Evolutionary conservation across 2,329 filamentous ascomycete genomes (phyloP).

Genomic region (Fusarium papillatum): DNA sequence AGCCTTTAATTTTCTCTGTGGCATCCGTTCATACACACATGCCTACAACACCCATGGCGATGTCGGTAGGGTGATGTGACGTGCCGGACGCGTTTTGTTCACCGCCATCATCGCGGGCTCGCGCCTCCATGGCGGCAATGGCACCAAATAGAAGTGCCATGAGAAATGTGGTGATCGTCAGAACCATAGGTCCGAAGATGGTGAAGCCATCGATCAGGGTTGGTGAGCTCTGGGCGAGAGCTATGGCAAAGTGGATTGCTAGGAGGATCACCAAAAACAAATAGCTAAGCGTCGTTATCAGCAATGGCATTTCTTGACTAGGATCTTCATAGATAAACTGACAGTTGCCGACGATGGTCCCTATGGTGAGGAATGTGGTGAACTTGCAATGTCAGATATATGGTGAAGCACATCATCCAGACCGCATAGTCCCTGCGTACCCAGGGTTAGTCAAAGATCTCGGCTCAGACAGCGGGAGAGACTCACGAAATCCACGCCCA

Average conservation of each 20-base stretch:
- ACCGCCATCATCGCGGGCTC: no score
- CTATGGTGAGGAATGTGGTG: not conserved
- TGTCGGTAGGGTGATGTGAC: not conserved
- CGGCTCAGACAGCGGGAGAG: no score
- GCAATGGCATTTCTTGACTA: not conserved
- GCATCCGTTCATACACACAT: no score
- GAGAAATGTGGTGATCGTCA: not conserved
- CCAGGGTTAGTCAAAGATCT: no score
- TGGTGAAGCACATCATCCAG: not conserved
- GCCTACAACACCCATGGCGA: no score
- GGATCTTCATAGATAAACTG: not conserved
- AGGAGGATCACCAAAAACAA: not conserved
- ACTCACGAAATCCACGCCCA: not conserved
- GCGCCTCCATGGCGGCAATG: not conserved
- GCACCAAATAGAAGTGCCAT: not conserved
- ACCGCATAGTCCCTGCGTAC: not conserved
- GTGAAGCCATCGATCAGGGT: conserved; percentile 2
- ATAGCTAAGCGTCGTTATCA: not conserved
- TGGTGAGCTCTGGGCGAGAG: not conserved
- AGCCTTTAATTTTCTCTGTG: no score
- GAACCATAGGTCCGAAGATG: not conserved
- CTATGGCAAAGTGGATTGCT: not conserved
- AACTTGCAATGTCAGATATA: not conserved
- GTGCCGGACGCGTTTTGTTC: no score
- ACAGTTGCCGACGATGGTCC: not conserved